These are phyloP conservation scores for Citrus medica DNA, from an alignment of 345 rosid genomes.

Conservation along the genomic window DNA sequence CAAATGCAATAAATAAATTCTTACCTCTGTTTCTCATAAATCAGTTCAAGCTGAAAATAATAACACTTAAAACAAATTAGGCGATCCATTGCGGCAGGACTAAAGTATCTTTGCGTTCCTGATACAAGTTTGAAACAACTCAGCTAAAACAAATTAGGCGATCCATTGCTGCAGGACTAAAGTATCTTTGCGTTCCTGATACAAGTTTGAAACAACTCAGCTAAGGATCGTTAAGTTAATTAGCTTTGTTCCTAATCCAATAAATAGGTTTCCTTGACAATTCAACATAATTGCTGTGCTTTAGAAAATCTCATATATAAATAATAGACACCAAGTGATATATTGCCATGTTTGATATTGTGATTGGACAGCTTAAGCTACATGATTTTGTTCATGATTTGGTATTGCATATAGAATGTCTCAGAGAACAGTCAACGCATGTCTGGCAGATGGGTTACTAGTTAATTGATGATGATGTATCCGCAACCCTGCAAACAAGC, in stretches of 20 bases:
- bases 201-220: constrained; percentile 11
- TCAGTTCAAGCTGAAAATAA: no score
- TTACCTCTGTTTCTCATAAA: no score
- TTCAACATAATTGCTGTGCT: not conserved
- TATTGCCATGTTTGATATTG: no score
- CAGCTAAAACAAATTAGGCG: constrained; percentile 34
- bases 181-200: constrained; percentile 80
- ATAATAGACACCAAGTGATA: no score
- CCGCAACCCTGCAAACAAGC: constrained; percentile 77
- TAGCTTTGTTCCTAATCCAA: no score
- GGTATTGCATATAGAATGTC: constrained; percentile 56
- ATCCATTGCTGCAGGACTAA: constrained; percentile 71
- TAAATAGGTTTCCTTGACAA: no score
- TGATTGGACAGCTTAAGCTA: no score
- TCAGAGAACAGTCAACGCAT: constrained; percentile 57
- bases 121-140: constrained; percentile 18
- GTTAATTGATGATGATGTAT: constrained; percentile 75
- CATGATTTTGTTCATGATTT: no score
- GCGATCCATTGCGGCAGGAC: constrained; percentile 77
- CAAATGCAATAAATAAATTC: not conserved
- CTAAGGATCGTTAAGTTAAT: not conserved
- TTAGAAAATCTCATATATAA: not conserved
- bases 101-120: constrained; percentile 88
- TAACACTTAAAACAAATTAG: not conserved
- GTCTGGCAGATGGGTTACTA: constrained; percentile 75